Percentiles rank a stretch among this genome's conserved stretches.
These are phyloP conservation scores for Leccinum imitatum DNA, from an alignment of 768 basidiomycete species.

Conservation along the genomic window DNA sequence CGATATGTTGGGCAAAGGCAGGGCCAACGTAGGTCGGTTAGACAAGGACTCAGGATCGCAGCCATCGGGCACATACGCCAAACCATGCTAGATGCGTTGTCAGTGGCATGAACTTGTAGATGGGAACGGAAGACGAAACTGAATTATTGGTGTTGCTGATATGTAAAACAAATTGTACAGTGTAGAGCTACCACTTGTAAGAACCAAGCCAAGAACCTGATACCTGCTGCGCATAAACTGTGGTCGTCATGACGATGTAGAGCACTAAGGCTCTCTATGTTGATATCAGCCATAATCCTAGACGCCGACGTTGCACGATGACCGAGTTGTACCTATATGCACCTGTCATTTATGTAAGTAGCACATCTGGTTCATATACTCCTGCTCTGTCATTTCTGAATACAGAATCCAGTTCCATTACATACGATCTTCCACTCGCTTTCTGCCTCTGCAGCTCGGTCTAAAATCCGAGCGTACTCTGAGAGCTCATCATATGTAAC, in stretches of 20 bases:
- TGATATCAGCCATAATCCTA: too few species aligned
- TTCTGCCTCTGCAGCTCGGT: constrained; percentile 33
- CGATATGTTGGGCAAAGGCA: constrained; percentile 36
- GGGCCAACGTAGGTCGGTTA: constrained; percentile 42
- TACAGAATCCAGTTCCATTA: constrained; percentile 26
- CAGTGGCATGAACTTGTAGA: background rate
- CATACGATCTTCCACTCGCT: constrained; percentile 30
- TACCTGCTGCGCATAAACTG: constrained; percentile 34
- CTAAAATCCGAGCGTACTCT: constrained; percentile 45
- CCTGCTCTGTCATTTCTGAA: constrained; percentile 16
- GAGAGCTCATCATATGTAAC: constrained; percentile 52
- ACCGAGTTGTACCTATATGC: background rate
- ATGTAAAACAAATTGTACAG: constrained; percentile 5
- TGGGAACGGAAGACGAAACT: background rate
- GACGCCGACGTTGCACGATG: background rate
- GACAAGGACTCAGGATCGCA: constrained; percentile 47
- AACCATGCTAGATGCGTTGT: constrained; percentile 48
- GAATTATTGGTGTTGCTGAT: background rate
- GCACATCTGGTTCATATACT: background rate
- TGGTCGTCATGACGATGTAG: too few species aligned
- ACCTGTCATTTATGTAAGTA: constrained; percentile 1
- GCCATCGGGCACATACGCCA: constrained; percentile 64
- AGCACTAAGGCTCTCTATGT: too few species aligned
- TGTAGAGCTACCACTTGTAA: background rate
- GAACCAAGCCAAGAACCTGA: background rate